Conservation (phyloP, 2,329 filamentous ascomycete species). For the Ophiostoma angusticollis region DNA sequence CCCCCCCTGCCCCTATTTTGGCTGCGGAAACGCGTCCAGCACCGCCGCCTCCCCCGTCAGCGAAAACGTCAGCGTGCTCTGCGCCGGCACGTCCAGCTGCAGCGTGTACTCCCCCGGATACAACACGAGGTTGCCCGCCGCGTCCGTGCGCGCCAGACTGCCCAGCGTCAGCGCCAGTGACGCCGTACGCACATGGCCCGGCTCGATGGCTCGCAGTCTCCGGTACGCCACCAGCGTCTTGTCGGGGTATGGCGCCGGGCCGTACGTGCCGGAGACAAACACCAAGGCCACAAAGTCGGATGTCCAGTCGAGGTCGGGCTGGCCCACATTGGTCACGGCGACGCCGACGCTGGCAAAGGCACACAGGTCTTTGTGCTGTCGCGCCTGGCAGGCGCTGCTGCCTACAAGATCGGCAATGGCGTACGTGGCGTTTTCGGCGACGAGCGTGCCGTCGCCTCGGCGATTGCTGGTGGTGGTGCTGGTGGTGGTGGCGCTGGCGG, state of each 20-base stretch:
- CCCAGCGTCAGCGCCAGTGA: conserved; percentile 33
- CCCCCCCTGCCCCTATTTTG: neutral
- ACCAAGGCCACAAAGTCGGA: conserved; percentile 41
- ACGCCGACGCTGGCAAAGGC: no score
- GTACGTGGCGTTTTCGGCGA: no score
- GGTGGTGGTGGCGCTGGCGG: no score
- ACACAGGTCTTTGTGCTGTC: no score
- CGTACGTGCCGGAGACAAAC: conserved; percentile 33
- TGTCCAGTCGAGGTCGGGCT: no score
- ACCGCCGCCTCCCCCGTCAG: conserved; percentile 30
- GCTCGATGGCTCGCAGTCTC: no score
- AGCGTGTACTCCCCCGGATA: conserved; percentile 41
- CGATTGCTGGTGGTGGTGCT: no score
- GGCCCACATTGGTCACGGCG: no score
- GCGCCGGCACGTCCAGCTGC: conserved; percentile 30
- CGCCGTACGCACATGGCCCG: no score
- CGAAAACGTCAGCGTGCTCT: conserved; percentile 29
- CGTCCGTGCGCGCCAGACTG: conserved; percentile 35
- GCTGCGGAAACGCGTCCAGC: conserved; percentile 23
- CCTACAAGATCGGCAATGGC: no score
- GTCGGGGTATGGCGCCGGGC: conserved; percentile 36
- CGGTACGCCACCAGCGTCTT: conserved; percentile 41
- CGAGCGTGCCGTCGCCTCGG: no score
- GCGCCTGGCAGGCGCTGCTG: no score
- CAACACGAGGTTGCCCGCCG: conserved; percentile 35